Evolutionary conservation across 257 asterid genomes (phyloP), one percentile per base, ranked within the genome.

Genomic region (Solanum medicagineum): DNA sequence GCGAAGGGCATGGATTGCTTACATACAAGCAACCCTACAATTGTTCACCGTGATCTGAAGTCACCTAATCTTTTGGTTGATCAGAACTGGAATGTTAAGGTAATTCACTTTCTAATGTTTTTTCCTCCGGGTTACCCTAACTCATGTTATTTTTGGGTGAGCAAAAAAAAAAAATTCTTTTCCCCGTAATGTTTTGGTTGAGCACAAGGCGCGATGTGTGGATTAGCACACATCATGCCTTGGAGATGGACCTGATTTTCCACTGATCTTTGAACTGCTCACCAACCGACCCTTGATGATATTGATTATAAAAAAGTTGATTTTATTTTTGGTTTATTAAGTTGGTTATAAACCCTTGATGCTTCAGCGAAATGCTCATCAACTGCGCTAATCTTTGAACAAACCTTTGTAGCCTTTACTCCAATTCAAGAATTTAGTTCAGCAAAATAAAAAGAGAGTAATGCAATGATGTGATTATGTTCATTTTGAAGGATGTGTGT

Each of bases 1-100:
- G 98, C 99, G 29, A 95, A 88, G 87, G 99, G 99, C 89, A 97
- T 97, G 99, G 95, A 93, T 91, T 97, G 99, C 93, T 93, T 97
- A 81, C 99, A 97, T 90, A 91, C 98, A 53, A 97, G 99, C 93
- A 88, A 86, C 56, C 99, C 99, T 10, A 97, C 99, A 87, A 94
- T 97, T 85, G 99, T 97, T 71, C 99, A 97, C 86, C 99, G 99
- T 45, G 99, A 97, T 91, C 91, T 97, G 77, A 97, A 97, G 89
- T 97, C 99, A 13, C 99, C 98, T 56, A 97, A 97, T 93, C 98
- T 97, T 66, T 91, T 97, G 92, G 99, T 97, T 56, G 99, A 97
- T 89, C 89, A 93, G 86, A 91, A 94, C 88, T 97, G 99, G 99
- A 97, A 94, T 89, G 98, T 95, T 83, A 97, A 97, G 99, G 99